These are phyloP conservation scores for Serendipita sp. DNA, from an alignment of 768 basidiomycete genomes.

Conservation along the genomic window DNA sequence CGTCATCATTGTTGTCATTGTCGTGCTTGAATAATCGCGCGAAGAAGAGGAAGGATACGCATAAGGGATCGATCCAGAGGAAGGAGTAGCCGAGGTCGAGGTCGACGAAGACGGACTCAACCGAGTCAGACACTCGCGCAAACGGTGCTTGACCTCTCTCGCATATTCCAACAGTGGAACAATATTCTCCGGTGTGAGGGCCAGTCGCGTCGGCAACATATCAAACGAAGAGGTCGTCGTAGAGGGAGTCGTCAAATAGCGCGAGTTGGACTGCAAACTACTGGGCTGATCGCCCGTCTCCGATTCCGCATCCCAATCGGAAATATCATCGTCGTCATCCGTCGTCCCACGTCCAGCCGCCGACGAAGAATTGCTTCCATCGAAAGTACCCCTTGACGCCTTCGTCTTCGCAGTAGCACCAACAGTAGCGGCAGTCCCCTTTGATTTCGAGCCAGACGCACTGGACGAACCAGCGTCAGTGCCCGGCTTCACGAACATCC, in stretches of 20 bases:
- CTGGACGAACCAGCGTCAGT: not conserved
- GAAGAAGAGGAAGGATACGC: not conserved
- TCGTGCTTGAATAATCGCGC: not conserved
- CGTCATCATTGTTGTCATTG: not conserved
- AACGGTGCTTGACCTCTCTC: constrained; percentile 49
- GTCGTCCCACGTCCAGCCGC: not conserved
- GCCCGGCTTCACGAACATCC: not conserved
- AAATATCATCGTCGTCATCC: not conserved
- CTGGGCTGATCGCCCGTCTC: not conserved
- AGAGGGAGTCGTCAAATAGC: not conserved
- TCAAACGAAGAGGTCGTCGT: not conserved
- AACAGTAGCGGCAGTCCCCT: not conserved
- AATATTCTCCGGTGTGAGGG: constrained; percentile 83
- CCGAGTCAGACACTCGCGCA: constrained; percentile 58
- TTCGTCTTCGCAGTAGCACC: not conserved
- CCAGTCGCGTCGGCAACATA: constrained; percentile 23
- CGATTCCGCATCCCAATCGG: constrained; percentile 2
- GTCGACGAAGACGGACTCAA: constrained; percentile 25
- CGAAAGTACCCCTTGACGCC: not conserved
- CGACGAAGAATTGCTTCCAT: not conserved
- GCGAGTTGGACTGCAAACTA: not conserved
- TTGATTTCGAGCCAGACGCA: not conserved
- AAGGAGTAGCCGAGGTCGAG: not conserved
- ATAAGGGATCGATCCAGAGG: not conserved
- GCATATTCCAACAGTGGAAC: constrained; percentile 68